Evolutionary conservation across 352 stramenopile genomes (phyloP), one percentile per base, ranked within the genome.

Genomic region (Phytophthora pluvialis): DNA sequence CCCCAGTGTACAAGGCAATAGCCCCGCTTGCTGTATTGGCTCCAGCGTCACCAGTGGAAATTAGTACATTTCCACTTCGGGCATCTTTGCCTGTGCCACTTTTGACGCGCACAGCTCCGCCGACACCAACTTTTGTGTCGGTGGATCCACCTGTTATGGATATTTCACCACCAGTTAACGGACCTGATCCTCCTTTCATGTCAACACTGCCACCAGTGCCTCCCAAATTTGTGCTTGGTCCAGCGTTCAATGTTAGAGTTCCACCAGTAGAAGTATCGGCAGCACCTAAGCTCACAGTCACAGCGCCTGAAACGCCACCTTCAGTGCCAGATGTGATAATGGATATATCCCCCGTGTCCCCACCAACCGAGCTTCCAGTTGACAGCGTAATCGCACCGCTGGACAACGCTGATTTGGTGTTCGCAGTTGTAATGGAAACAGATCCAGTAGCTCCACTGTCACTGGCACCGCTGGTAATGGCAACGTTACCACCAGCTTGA

Each of bases 351-450:
- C 75, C 75, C 15, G 71, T 77, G 26, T 70, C 54, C 1, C 67
- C 71, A 3, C 71, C 67, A 13, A 53, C 46, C 5, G 71, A 78
- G 4, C 43, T 70, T 4, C 71, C 71, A 4, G 67, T 78, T 33
- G 67, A 73, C 18, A 78, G 9, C 0, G 42, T 71, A 18, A 78
- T 71, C 6, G 67, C 67, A 7, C 71, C 71, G 31, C 71, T 78
- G n/a, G 57, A 35, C 44, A 64, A 60, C 3, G 67, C 51, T 18
- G 71, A 76, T 28, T 47, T 59, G 3, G 71, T 61, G 26, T 70
- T 38, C 9, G 67, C 52, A 16, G 56, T 76, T 21, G 55, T 47
- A 13, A 78, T 64, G 13, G 26, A 46, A 46, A 78, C 54, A 28
- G 61, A 73, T 3, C 71, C 71, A 18, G 71, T 78, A 6, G 47